Percentiles rank a stretch among this genome's conserved stretches.
These are phyloP conservation scores for Solanum ossicruentum DNA, from an alignment of 257 asterid genomes.

Conservation along the genomic window DNA sequence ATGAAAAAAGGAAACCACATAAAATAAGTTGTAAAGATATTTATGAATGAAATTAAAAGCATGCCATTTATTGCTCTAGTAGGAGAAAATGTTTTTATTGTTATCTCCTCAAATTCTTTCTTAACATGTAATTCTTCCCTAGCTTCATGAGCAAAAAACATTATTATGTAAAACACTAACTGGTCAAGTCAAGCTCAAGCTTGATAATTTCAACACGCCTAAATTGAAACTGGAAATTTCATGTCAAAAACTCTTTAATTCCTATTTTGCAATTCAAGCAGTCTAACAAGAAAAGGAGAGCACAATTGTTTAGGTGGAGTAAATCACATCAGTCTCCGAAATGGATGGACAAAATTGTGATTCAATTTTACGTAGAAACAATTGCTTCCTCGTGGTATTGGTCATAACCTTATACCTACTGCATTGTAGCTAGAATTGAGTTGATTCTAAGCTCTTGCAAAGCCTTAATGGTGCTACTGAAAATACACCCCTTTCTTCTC, in stretches of 20 bases:
- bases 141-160: not conserved
- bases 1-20: too few relatives aligned
- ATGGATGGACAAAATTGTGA: not conserved
- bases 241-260: not conserved
- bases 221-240: not conserved
- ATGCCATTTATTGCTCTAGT: not conserved
- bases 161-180: not conserved
- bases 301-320: too few relatives aligned
- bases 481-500: not conserved
- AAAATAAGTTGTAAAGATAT: too few relatives aligned
- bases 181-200: not conserved
- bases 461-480: not conserved
- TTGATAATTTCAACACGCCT: not conserved
- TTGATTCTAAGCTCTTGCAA: not conserved
- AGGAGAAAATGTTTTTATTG: not conserved
- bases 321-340: too few relatives aligned
- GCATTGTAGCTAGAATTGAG: not conserved
- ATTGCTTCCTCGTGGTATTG: not conserved
- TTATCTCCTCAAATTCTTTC: not conserved
- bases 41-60: not conserved
- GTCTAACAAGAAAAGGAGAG: too few relatives aligned
- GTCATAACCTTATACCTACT: not conserved
- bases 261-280: not conserved
- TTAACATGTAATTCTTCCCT: not conserved
- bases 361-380: not conserved